Base-by-base conservation (phyloP, 1,284 basidiomycete genomes). In the Bondarzewia mesenterica region DNA sequence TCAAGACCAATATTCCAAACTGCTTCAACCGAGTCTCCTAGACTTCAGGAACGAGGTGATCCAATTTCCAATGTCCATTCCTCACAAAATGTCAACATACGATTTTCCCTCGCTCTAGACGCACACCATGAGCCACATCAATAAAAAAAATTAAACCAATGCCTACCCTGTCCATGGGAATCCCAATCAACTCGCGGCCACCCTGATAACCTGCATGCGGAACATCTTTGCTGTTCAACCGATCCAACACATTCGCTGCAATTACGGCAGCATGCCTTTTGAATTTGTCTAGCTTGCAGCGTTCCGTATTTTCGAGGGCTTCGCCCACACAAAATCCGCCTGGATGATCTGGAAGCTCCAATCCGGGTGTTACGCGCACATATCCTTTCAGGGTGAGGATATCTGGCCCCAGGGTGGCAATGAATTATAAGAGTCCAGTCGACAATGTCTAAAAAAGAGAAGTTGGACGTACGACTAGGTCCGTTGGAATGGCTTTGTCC, bases 251-350 rank as follows among this genome's bases (percentile, higher is more conserved):
- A 23, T 48, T 48, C 12, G 25, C 40, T 15, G 18, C 40, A 21
- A 48, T 37, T 5, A 43, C 47, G 20, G 18, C n/a, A n/a, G 47
- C 47, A 22, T 48, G 47, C 5, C n/a, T 10, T n/a, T 5, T 15
- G 21, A 26, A 48, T 21, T 42, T 43, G 8, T 21, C 18, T n/a
- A 48, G n/a, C 16, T 40, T 29, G 16, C 18, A 6, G 6, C 47
- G 47, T n/a, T 48, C 47, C 7, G 15, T 22, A 15, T 42, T 48
- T 22, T 48, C 73, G 48, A 79, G 71, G 45, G 77, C 68, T 58
- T 83, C 81, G 8, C 80, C 81, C 3, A 62, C 65, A 0, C 78
- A 79, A 57, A 80, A 81, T 14, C 82, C 72, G 36, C 67, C 67
- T 0, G 72, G 65, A 57, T 78, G 66, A 1, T 59, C 61, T 7